A percentile compares a stretch with the other conserved stretches of the same genome.
phyloP scores from a whole-genome alignment of 75 land plant genomes.

The Selaginella tamariscina region DNA sequence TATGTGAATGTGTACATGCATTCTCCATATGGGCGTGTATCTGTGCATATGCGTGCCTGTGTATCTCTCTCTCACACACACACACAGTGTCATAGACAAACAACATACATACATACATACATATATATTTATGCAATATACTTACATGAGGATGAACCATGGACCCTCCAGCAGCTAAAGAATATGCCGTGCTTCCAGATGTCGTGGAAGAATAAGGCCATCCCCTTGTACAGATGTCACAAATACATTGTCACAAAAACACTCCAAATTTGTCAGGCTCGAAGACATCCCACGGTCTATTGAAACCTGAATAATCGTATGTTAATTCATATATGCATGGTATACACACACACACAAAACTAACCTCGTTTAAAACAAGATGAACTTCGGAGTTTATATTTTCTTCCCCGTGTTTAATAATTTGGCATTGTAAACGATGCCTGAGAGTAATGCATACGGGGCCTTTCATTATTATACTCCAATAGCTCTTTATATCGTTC shows the following conservation, averaged over 20 bases:
- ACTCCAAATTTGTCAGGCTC: constrained; percentile 74
- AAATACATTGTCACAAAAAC: constrained; percentile 23
- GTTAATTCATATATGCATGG: too few relatives aligned
- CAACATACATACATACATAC: background rate
- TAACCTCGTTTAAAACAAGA: constrained; percentile 84
- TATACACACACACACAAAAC: too few relatives aligned
- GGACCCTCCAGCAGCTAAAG: constrained; percentile 11
- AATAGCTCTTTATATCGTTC: constrained; percentile 58
- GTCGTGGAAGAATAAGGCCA: constrained; percentile 6
- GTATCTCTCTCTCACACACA: too few relatives aligned
- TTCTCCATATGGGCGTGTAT: too few relatives aligned
- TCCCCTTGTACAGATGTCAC: constrained; percentile 7
- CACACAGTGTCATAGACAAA: too few relatives aligned
- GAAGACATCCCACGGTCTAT: constrained; percentile 92
- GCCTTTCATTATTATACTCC: constrained; percentile 49
- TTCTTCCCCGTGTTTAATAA: constrained; percentile 45
- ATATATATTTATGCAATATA: background rate
- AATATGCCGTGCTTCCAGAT: constrained; percentile 5
- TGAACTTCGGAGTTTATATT: constrained; percentile 36
- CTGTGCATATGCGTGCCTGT: too few relatives aligned
- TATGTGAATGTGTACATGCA: too few relatives aligned
- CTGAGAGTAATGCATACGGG: constrained; percentile 78
- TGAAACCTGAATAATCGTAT: too few relatives aligned
- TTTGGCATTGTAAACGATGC: constrained; percentile 69
- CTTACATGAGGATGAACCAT: constrained; percentile 20